Evolutionary conservation across 2,329 filamentous ascomycete genomes (phyloP).

Genomic region (Alternaria triticina): DNA sequence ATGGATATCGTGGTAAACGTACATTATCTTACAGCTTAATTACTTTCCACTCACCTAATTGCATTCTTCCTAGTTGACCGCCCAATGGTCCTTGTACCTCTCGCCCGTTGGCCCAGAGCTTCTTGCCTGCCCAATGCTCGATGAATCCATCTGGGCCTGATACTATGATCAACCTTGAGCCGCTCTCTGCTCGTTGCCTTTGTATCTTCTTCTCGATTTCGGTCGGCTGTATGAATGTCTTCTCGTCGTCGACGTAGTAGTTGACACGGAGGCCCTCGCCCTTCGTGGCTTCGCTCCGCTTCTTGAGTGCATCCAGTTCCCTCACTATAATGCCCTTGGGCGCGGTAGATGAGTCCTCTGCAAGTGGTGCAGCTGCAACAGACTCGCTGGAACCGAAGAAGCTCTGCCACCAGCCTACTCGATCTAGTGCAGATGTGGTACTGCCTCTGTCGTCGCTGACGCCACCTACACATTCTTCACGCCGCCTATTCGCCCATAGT

Average conservation of each 20-base stretch:
- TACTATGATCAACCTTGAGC: slow-evolving; percentile 75
- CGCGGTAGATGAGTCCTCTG: slow-evolving; percentile 3
- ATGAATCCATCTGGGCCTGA: slow-evolving; percentile 94
- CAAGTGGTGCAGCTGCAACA: slow-evolving; percentile 3
- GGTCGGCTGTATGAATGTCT: slow-evolving; percentile 63
- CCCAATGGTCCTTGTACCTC: slow-evolving; percentile 78
- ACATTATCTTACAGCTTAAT: slow-evolving; percentile 59
- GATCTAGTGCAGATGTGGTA: slow-evolving; percentile 8
- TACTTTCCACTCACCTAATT: slow-evolving; percentile 63
- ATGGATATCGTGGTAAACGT: slow-evolving; percentile 17
- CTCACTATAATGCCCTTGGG: slow-evolving; percentile 45
- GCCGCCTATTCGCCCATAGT: slow-evolving; percentile 78
- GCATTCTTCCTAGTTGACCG: slow-evolving; percentile 69
- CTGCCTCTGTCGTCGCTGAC: slow-evolving; percentile 54
- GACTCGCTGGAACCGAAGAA: slow-evolving; percentile 27
- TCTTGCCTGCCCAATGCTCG: slow-evolving; percentile 77
- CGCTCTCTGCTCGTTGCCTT: slow-evolving; percentile 37
- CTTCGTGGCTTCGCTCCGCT: slow-evolving; percentile 19
- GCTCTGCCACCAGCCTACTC: slow-evolving; percentile 37
- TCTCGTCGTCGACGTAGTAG: slow-evolving; percentile 85
- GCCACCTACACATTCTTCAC: slow-evolving; percentile 70
- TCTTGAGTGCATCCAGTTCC: slow-evolving; percentile 15
- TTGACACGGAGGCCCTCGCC: slow-evolving; percentile 58
- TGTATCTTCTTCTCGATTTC: slow-evolving; percentile 42
- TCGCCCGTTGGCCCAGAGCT: slow-evolving; percentile 73